These are phyloP conservation scores for Entamoeba nuttalli DNA, from an alignment of 208 protist genomes.

Conservation along the genomic window DNA sequence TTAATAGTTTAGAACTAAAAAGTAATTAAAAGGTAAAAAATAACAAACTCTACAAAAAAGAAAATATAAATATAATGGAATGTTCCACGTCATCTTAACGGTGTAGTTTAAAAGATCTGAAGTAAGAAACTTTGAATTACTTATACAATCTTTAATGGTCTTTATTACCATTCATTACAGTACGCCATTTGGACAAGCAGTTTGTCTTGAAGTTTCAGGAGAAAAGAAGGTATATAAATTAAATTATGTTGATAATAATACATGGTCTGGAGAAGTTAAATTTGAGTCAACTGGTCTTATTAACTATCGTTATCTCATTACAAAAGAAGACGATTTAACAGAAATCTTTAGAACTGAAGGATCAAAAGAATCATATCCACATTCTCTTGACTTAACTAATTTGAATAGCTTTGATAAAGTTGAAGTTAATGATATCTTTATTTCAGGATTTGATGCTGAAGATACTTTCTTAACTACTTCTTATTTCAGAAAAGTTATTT, in stretches of 20 bases:
- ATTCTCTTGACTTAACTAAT: background rate
- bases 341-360: background rate
- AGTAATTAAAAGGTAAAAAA: too few species aligned
- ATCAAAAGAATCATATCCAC: background rate
- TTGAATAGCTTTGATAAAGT: background rate
- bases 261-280: background rate
- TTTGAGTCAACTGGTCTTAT: background rate
- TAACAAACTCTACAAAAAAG: too few species aligned
- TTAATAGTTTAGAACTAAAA: too few species aligned
- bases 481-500: background rate
- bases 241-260: background rate
- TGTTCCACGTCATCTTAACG: too few species aligned
- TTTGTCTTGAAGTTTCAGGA: background rate
- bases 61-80: too few species aligned
- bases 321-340: background rate
- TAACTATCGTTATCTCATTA: background rate
- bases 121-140: too few species aligned
- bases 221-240: background rate
- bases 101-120: too few species aligned
- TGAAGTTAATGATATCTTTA: background rate
- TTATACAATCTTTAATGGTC: background rate
- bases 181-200: background rate
- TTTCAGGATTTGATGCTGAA: background rate
- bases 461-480: background rate
- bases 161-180: background rate